These are phyloP conservation scores for Trifolium subterraneum DNA, from an alignment of 306 rosid species.

Conservation along the genomic window DNA sequence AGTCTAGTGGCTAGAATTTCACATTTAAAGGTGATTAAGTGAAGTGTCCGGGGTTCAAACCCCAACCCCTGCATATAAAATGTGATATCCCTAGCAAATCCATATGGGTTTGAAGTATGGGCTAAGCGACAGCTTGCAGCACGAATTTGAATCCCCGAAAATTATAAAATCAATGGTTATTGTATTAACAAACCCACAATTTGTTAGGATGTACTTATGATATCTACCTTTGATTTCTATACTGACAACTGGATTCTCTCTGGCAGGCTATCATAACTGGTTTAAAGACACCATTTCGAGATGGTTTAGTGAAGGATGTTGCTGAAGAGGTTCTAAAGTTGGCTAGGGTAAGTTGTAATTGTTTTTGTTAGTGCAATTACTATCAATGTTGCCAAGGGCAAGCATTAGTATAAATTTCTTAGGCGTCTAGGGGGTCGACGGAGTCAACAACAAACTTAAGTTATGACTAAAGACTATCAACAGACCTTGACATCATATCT, in stretches of 20 bases:
- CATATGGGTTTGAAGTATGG: slow-evolving; percentile 33
- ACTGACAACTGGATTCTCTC: slow-evolving; percentile 39
- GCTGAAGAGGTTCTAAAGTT: slow-evolving; percentile 85
- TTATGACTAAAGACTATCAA: too few relatives aligned
- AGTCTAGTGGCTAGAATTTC: too few relatives aligned
- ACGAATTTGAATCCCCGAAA: too few relatives aligned
- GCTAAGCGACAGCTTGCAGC: not conserved
- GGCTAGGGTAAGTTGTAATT: slow-evolving; percentile 67
- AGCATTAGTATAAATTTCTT: not conserved
- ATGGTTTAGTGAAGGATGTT: slow-evolving; percentile 84
- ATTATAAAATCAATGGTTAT: too few relatives aligned
- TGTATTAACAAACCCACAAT: too few relatives aligned
- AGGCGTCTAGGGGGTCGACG: too few relatives aligned
- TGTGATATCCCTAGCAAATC: too few relatives aligned
- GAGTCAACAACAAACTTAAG: too few relatives aligned
- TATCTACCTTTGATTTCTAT: slow-evolving; percentile 30
- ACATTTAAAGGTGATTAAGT: too few relatives aligned
- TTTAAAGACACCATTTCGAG: slow-evolving; percentile 91
- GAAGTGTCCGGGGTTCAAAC: too few relatives aligned
- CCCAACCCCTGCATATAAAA: too few relatives aligned
- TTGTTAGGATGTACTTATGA: not conserved
- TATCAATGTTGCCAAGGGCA: slow-evolving; percentile 33
- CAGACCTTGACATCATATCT: too few relatives aligned
- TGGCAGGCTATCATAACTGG: slow-evolving; percentile 80
- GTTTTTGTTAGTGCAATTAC: slow-evolving; percentile 24